These are phyloP conservation scores for Eutrema japonicum DNA, from an alignment of 345 rosid genomes.

Conservation along the genomic window DNA sequence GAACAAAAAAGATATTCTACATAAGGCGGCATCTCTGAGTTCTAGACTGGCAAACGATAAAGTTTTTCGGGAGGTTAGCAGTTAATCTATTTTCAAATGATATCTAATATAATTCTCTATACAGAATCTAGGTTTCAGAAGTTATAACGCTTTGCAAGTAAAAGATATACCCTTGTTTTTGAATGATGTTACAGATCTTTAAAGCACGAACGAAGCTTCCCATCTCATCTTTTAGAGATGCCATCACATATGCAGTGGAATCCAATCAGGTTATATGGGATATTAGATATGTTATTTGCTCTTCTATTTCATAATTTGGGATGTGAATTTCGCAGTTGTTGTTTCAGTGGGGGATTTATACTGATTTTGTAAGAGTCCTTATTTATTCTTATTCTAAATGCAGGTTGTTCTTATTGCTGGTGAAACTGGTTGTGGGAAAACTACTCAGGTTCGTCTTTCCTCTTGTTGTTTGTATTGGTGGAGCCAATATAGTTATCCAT, in stretches of 20 bases:
- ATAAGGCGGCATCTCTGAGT: conserved; percentile 56
- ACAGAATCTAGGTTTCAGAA: conserved; percentile 8
- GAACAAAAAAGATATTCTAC: conserved; percentile 52
- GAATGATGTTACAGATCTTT: conserved; percentile 59
- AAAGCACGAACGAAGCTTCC: conserved; percentile 78
- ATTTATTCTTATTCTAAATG: conserved; percentile 25
- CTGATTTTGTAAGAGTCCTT: neutral
- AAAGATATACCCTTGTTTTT: conserved; percentile 31
- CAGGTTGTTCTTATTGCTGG: conserved; percentile 88
- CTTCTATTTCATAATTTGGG: conserved; percentile 14
- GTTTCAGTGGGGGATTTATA: conserved; percentile 1
- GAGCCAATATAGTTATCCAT: conserved; percentile 24
- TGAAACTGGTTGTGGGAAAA: conserved; percentile 90
- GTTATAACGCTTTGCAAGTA: conserved; percentile 17
- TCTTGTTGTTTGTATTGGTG: conserved; percentile 32
- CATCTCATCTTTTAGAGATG: conserved; percentile 70
- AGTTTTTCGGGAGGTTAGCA: conserved; percentile 65
- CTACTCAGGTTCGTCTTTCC: conserved; percentile 68
- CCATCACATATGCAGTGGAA: conserved; percentile 70
- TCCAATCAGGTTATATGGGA: conserved; percentile 69
- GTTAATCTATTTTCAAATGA: conserved; percentile 21
- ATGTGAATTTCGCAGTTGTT: conserved; percentile 18
- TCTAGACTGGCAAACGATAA: conserved; percentile 52
- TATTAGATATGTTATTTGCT: conserved; percentile 30
- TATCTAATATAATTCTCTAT: conserved; percentile 12